These are phyloP conservation scores for Ceratobasidium theobromae DNA, from an alignment of 1,284 basidiomycete genomes.

Conservation along the genomic window DNA sequence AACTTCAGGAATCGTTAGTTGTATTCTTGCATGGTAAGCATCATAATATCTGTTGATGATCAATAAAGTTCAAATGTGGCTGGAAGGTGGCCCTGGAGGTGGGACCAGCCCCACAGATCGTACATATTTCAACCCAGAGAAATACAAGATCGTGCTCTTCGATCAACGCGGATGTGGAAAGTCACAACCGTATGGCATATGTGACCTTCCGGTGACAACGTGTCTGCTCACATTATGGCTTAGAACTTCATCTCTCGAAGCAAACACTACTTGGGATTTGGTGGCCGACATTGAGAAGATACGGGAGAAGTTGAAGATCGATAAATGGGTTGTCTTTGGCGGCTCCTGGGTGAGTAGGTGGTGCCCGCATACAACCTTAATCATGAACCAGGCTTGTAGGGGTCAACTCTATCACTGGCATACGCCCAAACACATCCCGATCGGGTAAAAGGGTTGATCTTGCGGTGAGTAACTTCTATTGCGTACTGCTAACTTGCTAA, in stretches of 20 bases:
- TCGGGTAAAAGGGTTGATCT: slow-evolving; percentile 73
- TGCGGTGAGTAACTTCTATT: slow-evolving; percentile 59
- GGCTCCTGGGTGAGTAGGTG: slow-evolving; percentile 73
- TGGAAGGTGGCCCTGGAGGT: slow-evolving; percentile 70
- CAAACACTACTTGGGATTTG: slow-evolving; percentile 95
- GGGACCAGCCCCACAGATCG: slow-evolving; percentile 67
- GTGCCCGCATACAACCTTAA: no score
- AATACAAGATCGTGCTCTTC: slow-evolving; percentile 82
- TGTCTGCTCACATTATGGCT: slow-evolving; percentile 1
- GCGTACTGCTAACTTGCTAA: neutral
- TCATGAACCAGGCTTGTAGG: slow-evolving; percentile 50
- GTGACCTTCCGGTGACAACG: neutral
- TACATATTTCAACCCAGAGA: slow-evolving; percentile 77
- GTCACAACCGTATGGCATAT: slow-evolving; percentile 63
- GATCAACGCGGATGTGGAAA: slow-evolving; percentile 89
- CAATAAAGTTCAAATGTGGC: slow-evolving; percentile 11
- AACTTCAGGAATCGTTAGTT: slow-evolving; percentile 54
- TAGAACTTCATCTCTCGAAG: slow-evolving; percentile 71
- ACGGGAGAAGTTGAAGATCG: slow-evolving; percentile 67
- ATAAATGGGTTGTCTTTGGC: slow-evolving; percentile 92
- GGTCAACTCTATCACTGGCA: slow-evolving; percentile 84
- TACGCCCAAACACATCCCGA: slow-evolving; percentile 89
- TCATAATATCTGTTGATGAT: slow-evolving; percentile 1
- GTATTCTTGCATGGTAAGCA: slow-evolving; percentile 75
- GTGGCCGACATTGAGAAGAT: slow-evolving; percentile 88